A percentile compares a stretch with the other conserved stretches of the same genome.
These are phyloP conservation scores for Wallemia ichthyophaga DNA, from an alignment of 1,284 basidiomycete species.

Conservation along the genomic window DNA sequence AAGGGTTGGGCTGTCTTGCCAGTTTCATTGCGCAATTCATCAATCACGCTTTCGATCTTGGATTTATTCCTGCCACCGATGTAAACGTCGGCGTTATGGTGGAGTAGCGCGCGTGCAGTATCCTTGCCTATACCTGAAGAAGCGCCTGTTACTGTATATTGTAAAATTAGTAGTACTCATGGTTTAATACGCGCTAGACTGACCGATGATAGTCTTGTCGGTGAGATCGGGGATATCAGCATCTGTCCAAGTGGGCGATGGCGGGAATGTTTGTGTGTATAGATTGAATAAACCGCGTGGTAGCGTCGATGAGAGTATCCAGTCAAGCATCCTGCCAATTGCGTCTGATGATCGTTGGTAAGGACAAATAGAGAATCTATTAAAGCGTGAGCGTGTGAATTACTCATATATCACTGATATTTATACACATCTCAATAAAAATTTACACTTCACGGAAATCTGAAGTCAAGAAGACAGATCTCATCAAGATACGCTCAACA, in stretches of 20 bases:
- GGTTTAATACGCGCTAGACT: not conserved
- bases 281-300: not conserved
- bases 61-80: slow-evolving; percentile 1
- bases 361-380: too few relatives aligned
- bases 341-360: too few relatives aligned
- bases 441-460: too few relatives aligned
- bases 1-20: slow-evolving; percentile 3
- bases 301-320: not conserved
- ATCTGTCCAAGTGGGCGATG: not conserved
- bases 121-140: not conserved
- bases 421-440: too few relatives aligned
- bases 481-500: not conserved
- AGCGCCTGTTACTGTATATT: not conserved
- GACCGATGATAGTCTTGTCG: not conserved
- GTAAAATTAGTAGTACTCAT: not conserved
- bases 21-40: slow-evolving; percentile 1
- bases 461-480: not conserved
- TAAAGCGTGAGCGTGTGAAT: too few relatives aligned
- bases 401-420: too few relatives aligned
- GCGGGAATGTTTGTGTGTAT: not conserved
- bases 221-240: not conserved
- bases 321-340: not conserved
- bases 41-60: slow-evolving; percentile 2
- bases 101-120: not conserved
- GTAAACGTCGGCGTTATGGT: slow-evolving; percentile 1